These are phyloP conservation scores for Saccharomyces paradoxus DNA, from an alignment of 805 yeast species.

Conservation along the genomic window DNA sequence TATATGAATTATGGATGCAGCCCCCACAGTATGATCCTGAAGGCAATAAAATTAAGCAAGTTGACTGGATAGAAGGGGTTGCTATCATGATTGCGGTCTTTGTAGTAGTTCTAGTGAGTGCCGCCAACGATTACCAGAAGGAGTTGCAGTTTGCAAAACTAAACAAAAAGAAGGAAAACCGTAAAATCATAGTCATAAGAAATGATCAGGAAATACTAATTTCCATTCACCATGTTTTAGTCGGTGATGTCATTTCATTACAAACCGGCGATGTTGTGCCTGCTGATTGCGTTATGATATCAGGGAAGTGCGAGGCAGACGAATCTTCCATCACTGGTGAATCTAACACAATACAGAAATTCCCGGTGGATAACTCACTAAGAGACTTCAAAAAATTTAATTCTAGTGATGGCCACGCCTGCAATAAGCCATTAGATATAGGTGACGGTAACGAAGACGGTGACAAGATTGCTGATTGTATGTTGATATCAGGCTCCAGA, in stretches of 20 bases:
- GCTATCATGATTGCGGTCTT: conserved; percentile 88
- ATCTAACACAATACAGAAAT: conserved; percentile 69
- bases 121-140: conserved; percentile 93
- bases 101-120: conserved; percentile 89
- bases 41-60: conserved; percentile 69
- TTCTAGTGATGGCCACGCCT: conserved; percentile 13
- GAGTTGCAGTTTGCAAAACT: conserved; percentile 86
- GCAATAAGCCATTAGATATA: conserved; percentile 5
- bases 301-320: conserved; percentile 79
- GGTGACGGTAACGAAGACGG: conserved; percentile 5
- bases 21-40: conserved; percentile 70
- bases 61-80: conserved; percentile 98
- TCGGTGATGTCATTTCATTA: conserved; percentile 74
- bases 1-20: conserved; percentile 86
- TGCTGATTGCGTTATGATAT: conserved; percentile 70
- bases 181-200: conserved; percentile 69
- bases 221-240: conserved; percentile 66
- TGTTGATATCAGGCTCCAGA: conserved; percentile 86
- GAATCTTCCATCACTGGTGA: conserved; percentile 94
- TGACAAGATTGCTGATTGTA: conserved; percentile 52
- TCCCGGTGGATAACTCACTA: conserved; percentile 41
- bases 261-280: conserved; percentile 95
- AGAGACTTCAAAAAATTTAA: conserved; percentile 21
- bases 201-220: conserved; percentile 59
- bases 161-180: conserved; percentile 81